Percentiles rank a stretch among this genome's conserved stretches.
Evolutionary conservation across 2,329 filamentous ascomycete genomes (phyloP).

Genomic region (Botrytis galanthina): DNA sequence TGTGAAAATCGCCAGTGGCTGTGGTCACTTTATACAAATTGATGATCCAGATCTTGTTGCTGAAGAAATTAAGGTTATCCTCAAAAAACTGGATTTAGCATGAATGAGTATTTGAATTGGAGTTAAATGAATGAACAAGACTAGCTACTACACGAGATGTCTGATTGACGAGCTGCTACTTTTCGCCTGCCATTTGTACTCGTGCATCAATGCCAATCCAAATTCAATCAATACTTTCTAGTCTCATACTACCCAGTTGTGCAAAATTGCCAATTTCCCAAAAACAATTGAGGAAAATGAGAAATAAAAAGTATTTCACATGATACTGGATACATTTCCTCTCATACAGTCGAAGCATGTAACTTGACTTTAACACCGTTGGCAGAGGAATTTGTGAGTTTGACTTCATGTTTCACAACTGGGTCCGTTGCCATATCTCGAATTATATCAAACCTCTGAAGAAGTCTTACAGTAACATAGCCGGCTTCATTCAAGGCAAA

Average conservation of each 20-base stretch:
- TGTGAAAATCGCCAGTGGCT: constrained; percentile 36
- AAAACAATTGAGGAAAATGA: not conserved
- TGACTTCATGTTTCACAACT: constrained; percentile 46
- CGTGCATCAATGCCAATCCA: not conserved
- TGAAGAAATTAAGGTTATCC: constrained; percentile 37
- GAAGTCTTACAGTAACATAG: constrained; percentile 21
- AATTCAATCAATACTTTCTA: not conserved
- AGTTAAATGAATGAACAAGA: not conserved
- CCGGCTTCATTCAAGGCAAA: constrained; percentile 24
- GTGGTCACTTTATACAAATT: constrained; percentile 39
- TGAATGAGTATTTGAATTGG: not conserved
- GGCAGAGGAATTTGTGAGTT: constrained; percentile 49
- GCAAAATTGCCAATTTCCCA: not conserved
- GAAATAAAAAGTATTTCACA: not conserved
- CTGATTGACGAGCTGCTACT: not conserved
- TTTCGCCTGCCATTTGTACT: no score
- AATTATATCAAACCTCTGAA: constrained; percentile 23
- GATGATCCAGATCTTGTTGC: constrained; percentile 38
- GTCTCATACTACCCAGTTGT: not conserved
- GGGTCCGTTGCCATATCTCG: constrained; percentile 49
- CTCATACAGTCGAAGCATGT: constrained; percentile 20
- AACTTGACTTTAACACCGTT: constrained; percentile 54
- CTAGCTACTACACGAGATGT: not conserved
- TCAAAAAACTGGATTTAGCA: constrained; percentile 38
- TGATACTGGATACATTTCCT: no score